Evolutionary conservation across 257 asterid genomes (phyloP), one percentile per base, ranked within the genome.

Genomic region (Gentiana dahurica): DNA sequence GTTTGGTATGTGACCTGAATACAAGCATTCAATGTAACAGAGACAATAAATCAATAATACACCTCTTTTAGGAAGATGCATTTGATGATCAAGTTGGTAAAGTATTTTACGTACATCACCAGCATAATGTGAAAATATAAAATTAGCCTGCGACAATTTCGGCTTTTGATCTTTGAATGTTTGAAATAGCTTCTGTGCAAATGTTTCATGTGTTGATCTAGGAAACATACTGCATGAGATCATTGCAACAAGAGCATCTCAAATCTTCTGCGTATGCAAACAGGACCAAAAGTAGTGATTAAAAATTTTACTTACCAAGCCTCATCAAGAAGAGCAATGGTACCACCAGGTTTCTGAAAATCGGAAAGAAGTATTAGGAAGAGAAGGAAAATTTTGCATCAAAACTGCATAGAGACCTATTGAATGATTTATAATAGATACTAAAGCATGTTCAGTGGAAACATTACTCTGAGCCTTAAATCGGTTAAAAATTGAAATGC

Each of bases 301-400:
- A 8, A 7, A 8, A 24, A n/a, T 39, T 43, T 51, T 45, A 75
- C 87, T 48, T 86, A 89, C 97, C 97, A 89, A 61, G 95, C 95
- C 75, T 89, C 97, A 65, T 89, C 97, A 57, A 89, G 92, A 71
- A 89, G 97, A 77, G 97, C 86, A 64, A 89, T 78, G 36, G 85
- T 83, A 49, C 97, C 97, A 34, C 97, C 97, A 58, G 97, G 97
- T 83, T 89, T 89, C 97, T 89, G 87, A 36, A 68, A 64, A 55
- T 45, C 59, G n/a, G 66, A 50, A 65, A 66, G 49, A 12, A 12
- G 53, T 51, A 55, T 53, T 36, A 68, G 41, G 63, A 66, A 44
- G 24, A 51, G 12, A 59, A 63, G 24, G 36, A 43, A 41, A 58
- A 55, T 33, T 53, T 46, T 57, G 35, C 47, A 34, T 49, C 63